Evolutionary conservation across 371 early-diverging fungal species (phyloP), one percentile per base, ranked within the genome.

Genomic region (Lichtheimia ornata): DNA sequence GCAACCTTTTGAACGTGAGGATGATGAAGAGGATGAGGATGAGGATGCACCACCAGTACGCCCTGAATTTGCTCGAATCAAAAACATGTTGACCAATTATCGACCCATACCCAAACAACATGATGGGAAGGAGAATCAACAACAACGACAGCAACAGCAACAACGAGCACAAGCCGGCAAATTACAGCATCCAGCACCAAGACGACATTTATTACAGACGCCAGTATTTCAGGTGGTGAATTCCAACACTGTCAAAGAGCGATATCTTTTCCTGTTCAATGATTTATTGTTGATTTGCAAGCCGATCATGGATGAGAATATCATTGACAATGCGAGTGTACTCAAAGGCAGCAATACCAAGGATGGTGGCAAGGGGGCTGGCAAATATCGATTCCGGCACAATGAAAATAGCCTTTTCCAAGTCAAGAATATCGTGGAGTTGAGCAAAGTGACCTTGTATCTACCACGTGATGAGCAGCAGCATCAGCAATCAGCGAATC

Each of bases 261-360:
- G 90, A 11, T 91, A 90, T 57, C 76, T 94, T 18, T 91, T 94
- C 61, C 71, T 94, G 28, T 93, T 94, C 65, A 88, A 72, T 53
- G 95, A 94, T 62, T 61, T 92, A 11, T 62, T 94, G 52, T 71
- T 94, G 30, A 91, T 94, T 35, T 87, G 91, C 42, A 90, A 91
- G 62, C 85, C 70, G 3, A 78, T 72, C 47, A 70, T 76, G 71
- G 77, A 77, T 35, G 80, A 80, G 53, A 76, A 74, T 27, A 81
- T 78, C 52, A 81, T 81, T 61, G 65, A 67, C 17, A 47, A 47
- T 47, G 63, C 67, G 14, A 65, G 55, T n/a, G 61, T 17, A 13
- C 54, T 49, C n/a, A 63, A 56, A 20, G 59, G 56, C 18, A 44
- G 56, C 1, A 35, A 56, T 40, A 61, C 54, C 18, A 67, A 42